phyloP scores from a whole-genome alignment of 441 rosid species.

The Mallotus japonicus region DNA sequence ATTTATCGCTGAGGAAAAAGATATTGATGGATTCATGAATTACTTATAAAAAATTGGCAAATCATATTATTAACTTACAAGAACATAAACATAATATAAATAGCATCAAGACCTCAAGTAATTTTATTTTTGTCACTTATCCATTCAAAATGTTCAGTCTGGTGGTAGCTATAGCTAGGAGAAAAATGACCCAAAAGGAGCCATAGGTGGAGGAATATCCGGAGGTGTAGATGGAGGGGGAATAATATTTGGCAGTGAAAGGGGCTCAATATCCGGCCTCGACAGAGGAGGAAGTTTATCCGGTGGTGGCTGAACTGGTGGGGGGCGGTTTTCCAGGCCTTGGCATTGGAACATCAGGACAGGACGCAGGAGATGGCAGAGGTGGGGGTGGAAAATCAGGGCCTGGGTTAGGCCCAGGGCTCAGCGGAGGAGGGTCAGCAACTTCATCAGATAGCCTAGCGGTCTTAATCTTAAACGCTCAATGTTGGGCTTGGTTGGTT shows the following conservation, averaged over 20 bases:
- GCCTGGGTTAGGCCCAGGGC: slow-evolving; percentile 21
- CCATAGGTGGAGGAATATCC: neutral
- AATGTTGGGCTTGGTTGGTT: neutral
- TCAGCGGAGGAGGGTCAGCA: slow-evolving; percentile 25
- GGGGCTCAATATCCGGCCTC: slow-evolving; percentile 25
- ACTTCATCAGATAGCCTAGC: too few species aligned
- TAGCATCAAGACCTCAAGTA: neutral
- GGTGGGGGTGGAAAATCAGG: slow-evolving; percentile 28
- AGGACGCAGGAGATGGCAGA: slow-evolving; percentile 20
- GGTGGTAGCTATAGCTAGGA: neutral
- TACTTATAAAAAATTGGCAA: too few species aligned
- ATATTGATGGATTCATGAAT: too few species aligned
- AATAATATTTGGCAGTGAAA: slow-evolving; percentile 12
- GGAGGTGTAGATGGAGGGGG: slow-evolving; percentile 17
- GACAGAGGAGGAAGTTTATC: slow-evolving; percentile 12
- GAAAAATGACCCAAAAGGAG: too few species aligned
- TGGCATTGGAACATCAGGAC: slow-evolving; percentile 28
- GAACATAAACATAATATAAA: neutral
- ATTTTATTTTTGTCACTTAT: too few species aligned
- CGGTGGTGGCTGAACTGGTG: neutral
- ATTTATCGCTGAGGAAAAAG: too few species aligned
- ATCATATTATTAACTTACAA: neutral
- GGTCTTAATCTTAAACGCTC: neutral
- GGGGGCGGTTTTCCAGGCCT: slow-evolving; percentile 22
- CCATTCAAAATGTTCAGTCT: too few species aligned